phyloP scores from a whole-genome alignment of 2,329 filamentous ascomycete genomes.

The Eurotiales sp. region DNA sequence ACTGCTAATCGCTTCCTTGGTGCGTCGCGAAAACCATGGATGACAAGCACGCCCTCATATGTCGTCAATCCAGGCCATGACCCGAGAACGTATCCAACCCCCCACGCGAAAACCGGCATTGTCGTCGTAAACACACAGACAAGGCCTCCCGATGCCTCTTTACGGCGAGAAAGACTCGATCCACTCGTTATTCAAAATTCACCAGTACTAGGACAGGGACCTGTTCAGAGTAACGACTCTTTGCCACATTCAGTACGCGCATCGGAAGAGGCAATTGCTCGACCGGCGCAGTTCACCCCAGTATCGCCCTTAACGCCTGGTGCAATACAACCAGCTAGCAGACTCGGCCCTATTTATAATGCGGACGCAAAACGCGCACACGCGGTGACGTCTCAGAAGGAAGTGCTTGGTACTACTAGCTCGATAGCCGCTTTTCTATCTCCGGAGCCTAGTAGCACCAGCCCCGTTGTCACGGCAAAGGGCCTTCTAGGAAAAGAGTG shows the following conservation, averaged over 20 bases:
- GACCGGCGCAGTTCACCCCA: neutral
- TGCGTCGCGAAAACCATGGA: constrained; percentile 37
- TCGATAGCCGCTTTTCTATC: constrained; percentile 27
- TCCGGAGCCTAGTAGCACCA: constrained; percentile 28
- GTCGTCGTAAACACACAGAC: too few species aligned
- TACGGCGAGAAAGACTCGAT: neutral
- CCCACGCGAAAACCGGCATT: neutral
- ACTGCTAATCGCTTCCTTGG: constrained; percentile 40
- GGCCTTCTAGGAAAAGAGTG: neutral
- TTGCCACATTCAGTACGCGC: neutral
- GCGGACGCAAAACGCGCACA: too few species aligned
- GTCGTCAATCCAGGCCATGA: neutral
- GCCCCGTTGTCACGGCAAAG: constrained; percentile 21
- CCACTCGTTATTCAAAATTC: neutral
- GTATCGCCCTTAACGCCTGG: constrained; percentile 13
- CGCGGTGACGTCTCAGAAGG: neutral
- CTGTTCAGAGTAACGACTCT: neutral
- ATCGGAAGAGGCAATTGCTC: neutral
- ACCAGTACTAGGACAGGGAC: neutral
- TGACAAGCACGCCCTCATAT: too few species aligned
- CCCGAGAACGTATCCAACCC: neutral
- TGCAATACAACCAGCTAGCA: constrained; percentile 5
- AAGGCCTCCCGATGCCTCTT: too few species aligned
- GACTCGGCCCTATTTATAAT: too few species aligned
- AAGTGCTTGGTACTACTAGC: too few species aligned